Percentiles rank a stretch among this genome's conserved stretches.
phyloP scores from a whole-genome alignment of 306 rosid species.

The Quercus mongolica region DNA sequence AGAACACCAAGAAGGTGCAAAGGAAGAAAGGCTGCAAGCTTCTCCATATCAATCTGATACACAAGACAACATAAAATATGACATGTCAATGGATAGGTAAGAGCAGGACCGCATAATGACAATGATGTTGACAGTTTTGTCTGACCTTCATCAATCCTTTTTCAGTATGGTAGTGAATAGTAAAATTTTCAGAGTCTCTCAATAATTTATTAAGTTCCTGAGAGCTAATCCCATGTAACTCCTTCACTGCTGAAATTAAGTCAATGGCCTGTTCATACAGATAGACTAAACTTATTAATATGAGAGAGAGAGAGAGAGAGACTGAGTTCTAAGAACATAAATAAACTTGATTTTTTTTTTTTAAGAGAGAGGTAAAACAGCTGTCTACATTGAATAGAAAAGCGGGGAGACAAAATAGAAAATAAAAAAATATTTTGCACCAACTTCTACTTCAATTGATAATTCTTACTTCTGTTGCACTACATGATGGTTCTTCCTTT shows the following conservation, averaged over 20 bases:
- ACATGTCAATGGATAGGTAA: slow-evolving; percentile 12
- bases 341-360: background rate
- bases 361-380: background rate
- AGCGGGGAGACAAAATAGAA: background rate
- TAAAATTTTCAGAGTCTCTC: slow-evolving; percentile 73
- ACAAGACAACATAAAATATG: slow-evolving; percentile 19
- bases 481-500: slow-evolving; percentile 62
- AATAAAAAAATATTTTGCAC: background rate
- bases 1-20: slow-evolving; percentile 70
- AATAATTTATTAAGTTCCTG: slow-evolving; percentile 64
- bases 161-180: slow-evolving; percentile 50
- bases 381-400: background rate
- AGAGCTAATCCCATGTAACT: slow-evolving; percentile 59
- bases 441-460: slow-evolving; percentile 1
- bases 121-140: slow-evolving; percentile 8
- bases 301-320: slow-evolving; percentile 9
- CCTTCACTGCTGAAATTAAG: slow-evolving; percentile 61
- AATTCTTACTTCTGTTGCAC: slow-evolving; percentile 56
- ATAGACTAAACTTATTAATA: slow-evolving; percentile 25
- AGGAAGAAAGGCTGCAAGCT: slow-evolving; percentile 76
- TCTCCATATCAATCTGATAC: slow-evolving; percentile 82
- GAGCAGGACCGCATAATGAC: slow-evolving; percentile 14
- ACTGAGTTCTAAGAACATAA: background rate
- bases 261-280: slow-evolving; percentile 57
- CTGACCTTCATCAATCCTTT: slow-evolving; percentile 60